A percentile compares a stretch with the other conserved stretches of the same genome.
Evolutionary conservation across 495 filamentous ascomycete species (phyloP).

Genomic region (Polyplosphaeria fusca): DNA sequence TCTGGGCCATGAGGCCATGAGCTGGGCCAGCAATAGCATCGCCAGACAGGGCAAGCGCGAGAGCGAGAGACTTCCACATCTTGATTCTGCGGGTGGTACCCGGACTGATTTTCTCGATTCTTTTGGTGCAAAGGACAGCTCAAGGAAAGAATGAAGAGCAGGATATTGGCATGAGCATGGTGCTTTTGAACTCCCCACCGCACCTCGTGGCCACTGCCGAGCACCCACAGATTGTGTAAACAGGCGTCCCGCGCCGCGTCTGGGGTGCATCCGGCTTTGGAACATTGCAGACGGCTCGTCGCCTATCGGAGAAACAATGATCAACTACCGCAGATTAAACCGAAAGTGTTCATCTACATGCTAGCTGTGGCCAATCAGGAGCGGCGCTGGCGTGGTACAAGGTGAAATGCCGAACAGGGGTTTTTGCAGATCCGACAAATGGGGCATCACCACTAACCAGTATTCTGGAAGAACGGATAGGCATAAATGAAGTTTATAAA

Average conservation of each 20-base stretch:
- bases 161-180: not conserved
- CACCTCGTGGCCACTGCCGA: not conserved
- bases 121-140: not conserved
- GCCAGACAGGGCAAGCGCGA: conserved; percentile 13
- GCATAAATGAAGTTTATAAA: not conserved
- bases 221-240: conserved; percentile 10
- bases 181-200: not conserved
- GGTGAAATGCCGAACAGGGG: not conserved
- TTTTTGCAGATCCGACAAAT: not conserved
- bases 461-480: not conserved
- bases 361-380: conserved; percentile 2
- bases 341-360: conserved; percentile 16
- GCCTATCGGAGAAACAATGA: conserved; percentile 13
- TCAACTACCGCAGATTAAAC: conserved; percentile 24
- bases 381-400: not conserved
- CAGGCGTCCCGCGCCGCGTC: not conserved
- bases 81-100: not conserved
- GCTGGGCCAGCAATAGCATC: conserved; percentile 3
- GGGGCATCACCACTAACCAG: not conserved
- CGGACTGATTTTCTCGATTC: not conserved
- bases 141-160: not conserved
- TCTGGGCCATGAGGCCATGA: conserved; percentile 20
- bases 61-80: conserved; percentile 20
- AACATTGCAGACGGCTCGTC: conserved; percentile 3
- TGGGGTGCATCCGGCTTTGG: not conserved